Evolutionary conservation across 345 rosid genomes (phyloP).

Genomic region (Anacardium occidentale): DNA sequence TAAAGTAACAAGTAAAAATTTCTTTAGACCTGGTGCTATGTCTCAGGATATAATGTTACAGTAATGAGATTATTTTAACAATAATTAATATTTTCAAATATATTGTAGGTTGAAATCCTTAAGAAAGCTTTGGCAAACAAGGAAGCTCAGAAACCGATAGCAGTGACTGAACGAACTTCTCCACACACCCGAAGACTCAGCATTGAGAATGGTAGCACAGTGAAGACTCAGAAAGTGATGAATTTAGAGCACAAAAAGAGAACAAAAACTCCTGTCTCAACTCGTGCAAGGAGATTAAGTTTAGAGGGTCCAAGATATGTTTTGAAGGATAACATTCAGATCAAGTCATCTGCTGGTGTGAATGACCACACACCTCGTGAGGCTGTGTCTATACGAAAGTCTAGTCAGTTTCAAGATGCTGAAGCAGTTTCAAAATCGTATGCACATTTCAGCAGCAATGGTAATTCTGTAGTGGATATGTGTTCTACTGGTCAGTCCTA

Average conservation of each 20-base stretch:
- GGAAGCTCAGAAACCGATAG: slow-evolving; percentile 39
- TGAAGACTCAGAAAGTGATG: slow-evolving; percentile 36
- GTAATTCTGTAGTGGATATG: slow-evolving; percentile 31
- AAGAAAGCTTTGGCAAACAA: slow-evolving; percentile 70
- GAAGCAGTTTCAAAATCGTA: slow-evolving; percentile 34
- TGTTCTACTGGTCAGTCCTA: slow-evolving; percentile 37
- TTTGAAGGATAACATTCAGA: slow-evolving; percentile 35
- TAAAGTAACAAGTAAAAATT: not conserved
- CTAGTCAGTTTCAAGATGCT: slow-evolving; percentile 32
- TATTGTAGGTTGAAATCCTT: slow-evolving; percentile 74
- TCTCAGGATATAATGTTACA: not conserved
- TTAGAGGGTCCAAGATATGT: slow-evolving; percentile 58
- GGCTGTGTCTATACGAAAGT: slow-evolving; percentile 27
- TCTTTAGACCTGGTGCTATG: not conserved
- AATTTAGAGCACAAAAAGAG: slow-evolving; percentile 45
- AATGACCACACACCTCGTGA: slow-evolving; percentile 24
- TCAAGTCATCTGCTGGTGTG: slow-evolving; percentile 24
- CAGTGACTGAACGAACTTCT: slow-evolving; percentile 62
- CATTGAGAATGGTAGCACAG: slow-evolving; percentile 50
- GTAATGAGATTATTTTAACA: not conserved
- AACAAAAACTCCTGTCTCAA: slow-evolving; percentile 42
- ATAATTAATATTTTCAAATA: not conserved
- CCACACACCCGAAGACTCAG: slow-evolving; percentile 64
- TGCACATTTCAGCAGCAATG: slow-evolving; percentile 25
- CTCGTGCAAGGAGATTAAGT: slow-evolving; percentile 55